These are phyloP conservation scores for Aphanocladium album DNA, from an alignment of 2,329 filamentous ascomycete genomes.

Conservation along the genomic window DNA sequence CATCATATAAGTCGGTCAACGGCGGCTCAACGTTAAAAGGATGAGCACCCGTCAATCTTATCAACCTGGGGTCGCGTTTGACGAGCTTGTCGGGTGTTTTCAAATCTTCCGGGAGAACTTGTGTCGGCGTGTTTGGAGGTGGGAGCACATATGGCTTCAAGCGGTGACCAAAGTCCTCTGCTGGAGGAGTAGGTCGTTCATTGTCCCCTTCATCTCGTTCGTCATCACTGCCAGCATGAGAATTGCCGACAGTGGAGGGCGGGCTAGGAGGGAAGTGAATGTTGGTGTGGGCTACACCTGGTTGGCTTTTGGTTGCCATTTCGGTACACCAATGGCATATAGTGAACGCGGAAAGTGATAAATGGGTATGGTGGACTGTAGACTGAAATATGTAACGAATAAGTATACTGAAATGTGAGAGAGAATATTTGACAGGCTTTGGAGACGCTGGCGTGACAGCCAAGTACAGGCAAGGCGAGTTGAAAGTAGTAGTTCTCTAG, in stretches of 20 bases:
- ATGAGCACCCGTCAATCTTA: conserved; percentile 81
- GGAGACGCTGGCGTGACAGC: no score
- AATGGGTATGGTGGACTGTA: background rate
- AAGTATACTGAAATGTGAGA: background rate
- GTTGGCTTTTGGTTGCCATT: background rate
- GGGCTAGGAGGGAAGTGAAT: conserved; percentile 9
- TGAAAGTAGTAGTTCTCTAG: background rate
- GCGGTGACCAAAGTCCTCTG: conserved; percentile 14
- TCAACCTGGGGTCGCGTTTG: conserved; percentile 71
- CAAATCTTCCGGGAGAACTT: conserved; percentile 68
- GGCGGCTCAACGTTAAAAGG: conserved; percentile 90
- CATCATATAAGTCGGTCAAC: conserved; percentile 68
- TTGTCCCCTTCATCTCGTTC: conserved; percentile 15
- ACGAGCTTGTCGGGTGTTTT: conserved; percentile 83
- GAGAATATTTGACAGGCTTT: background rate
- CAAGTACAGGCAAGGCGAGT: background rate
- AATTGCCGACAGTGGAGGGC: conserved; percentile 20
- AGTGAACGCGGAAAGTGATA: no score
- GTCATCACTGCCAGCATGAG: conserved; percentile 30
- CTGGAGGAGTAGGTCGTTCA: background rate
- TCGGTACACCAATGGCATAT: background rate
- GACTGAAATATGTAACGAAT: background rate
- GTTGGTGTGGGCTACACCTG: background rate
- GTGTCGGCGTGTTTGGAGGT: conserved; percentile 54
- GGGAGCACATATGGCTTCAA: conserved; percentile 57